Base-by-base conservation (phyloP, 1,284 basidiomycete genomes). In the Inonotus hispidus region DNA sequence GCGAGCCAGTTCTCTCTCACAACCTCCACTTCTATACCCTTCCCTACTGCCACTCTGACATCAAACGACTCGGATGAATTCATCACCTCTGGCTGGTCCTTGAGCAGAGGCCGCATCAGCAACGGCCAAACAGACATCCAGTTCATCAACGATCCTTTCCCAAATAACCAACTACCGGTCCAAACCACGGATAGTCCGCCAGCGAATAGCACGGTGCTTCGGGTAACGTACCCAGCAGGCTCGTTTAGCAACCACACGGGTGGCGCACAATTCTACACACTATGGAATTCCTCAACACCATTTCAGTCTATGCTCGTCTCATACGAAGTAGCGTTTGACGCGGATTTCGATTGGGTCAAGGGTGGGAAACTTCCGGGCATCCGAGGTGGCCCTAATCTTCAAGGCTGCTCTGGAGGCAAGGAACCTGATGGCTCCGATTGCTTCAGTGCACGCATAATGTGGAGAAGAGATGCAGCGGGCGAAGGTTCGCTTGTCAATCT, bases 281-380 rank as follows among this genome's bases (percentile, higher is more conserved):
- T 85, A 1, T 89, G 85, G 84, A 87, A 88, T 66, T 72, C 77
- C 2, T 77, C 79, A 1, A 61, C 77, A 8, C 70, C 73, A 21
- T 87, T 87, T 67, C 74, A 82, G 63, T 81, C 82, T 21, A 84
- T 88, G 84, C 71, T 87, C 58, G 70, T 89, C 16, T 79, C 83
- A 8, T 91, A 90, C 70, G 87, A 90, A 68, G 74, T 90, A 41
- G 85, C 85, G 0, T 89, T 91, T 68, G 84, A 85, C 64, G 61
- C 73, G 0, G 72, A 72, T 72, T 82, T 68, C 77, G 80, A 67
- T 68, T 86, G 73, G 66, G 77, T 78, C 29, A 77, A 76, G 66
- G 78, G 79, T 50, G 79, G 79, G 3, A 80, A 80, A 70, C 69
- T 80, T 16, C 78, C 79, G n/a, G 79, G 79, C 0, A 54, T 79